Conservation (phyloP, 768 basidiomycete genomes). For the Lentinus brumalis region DNA sequence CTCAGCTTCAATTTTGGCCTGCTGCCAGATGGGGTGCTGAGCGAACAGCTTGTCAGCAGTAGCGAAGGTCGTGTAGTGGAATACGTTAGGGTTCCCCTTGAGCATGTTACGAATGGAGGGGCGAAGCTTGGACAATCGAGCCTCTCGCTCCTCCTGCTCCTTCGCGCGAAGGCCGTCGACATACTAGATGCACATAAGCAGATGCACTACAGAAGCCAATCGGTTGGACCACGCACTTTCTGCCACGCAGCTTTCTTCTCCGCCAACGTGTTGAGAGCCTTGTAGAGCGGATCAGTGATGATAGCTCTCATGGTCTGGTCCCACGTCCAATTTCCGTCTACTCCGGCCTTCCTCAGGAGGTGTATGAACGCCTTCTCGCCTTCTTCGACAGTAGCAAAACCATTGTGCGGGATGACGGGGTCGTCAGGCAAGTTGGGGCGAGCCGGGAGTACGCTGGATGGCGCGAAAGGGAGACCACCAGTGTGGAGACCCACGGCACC, state of each 20-base stretch:
- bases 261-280: conserved; percentile 87
- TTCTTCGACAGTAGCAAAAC: conserved; percentile 83
- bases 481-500: conserved; percentile 54
- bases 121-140: conserved; percentile 80
- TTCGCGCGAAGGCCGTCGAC: conserved; percentile 74
- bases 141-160: conserved; percentile 85
- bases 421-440: conserved; percentile 84
- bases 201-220: neutral
- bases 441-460: conserved; percentile 63
- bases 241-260: conserved; percentile 96
- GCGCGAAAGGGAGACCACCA: conserved; percentile 58
- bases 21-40: conserved; percentile 90
- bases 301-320: conserved; percentile 97
- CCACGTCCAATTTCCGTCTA: conserved; percentile 95
- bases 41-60: conserved; percentile 87
- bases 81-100: conserved; percentile 83
- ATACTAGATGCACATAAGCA: conserved; percentile 52
- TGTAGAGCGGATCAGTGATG: conserved; percentile 97
- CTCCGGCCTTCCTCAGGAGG: conserved; percentile 84
- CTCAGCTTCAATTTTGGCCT: conserved; percentile 83
- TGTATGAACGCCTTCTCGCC: conserved; percentile 95
- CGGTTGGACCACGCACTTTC: conserved; percentile 58
- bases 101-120: conserved; percentile 87
- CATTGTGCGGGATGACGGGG: conserved; percentile 87
- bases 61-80: conserved; percentile 88